phyloP scores from a whole-genome alignment of 805 yeast genomes.

The Ogataea haglerorum region DNA sequence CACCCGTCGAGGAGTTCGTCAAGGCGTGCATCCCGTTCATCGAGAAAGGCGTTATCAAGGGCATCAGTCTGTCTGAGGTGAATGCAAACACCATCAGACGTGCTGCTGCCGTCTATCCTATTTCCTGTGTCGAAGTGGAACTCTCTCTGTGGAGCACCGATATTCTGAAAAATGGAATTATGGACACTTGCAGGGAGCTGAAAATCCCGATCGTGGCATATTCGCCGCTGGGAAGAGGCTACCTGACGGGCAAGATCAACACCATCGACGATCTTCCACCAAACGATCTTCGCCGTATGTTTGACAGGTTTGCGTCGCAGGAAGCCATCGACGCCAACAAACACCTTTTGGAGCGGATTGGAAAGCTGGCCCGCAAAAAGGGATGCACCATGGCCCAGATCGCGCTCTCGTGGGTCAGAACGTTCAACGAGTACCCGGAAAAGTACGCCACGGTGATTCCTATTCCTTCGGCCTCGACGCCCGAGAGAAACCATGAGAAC shows the following conservation, averaged over 20 bases:
- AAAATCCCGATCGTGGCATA: conserved; percentile 71
- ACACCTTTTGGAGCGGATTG: conserved; percentile 45
- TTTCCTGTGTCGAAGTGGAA: conserved; percentile 75
- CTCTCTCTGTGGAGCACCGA: conserved; percentile 66
- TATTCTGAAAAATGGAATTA: conserved; percentile 58
- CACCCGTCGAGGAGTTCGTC: conserved; percentile 58
- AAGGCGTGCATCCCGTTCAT: conserved; percentile 54
- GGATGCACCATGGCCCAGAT: conserved; percentile 59
- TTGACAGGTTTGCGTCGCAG: conserved; percentile 61
- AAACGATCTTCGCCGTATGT: conserved; percentile 48
- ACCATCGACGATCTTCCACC: conserved; percentile 45
- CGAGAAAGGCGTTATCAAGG: conserved; percentile 62
- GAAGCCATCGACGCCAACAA: conserved; percentile 50
- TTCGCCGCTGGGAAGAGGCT: conserved; percentile 81
- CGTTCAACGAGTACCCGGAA: conserved; percentile 36
- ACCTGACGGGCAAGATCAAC: conserved; percentile 61
- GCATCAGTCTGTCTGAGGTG: conserved; percentile 73
- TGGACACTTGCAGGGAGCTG: conserved; percentile 52
- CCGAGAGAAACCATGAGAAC: conserved; percentile 60
- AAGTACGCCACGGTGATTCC: conserved; percentile 59
- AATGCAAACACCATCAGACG: conserved; percentile 55
- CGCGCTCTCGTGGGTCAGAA: conserved; percentile 64
- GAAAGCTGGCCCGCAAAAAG: conserved; percentile 45
- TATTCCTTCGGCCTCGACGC: conserved; percentile 73
- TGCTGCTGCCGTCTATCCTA: conserved; percentile 54